These are phyloP conservation scores for Mrakia hoshinonis DNA, from an alignment of 768 basidiomycete species.

Conservation along the genomic window DNA sequence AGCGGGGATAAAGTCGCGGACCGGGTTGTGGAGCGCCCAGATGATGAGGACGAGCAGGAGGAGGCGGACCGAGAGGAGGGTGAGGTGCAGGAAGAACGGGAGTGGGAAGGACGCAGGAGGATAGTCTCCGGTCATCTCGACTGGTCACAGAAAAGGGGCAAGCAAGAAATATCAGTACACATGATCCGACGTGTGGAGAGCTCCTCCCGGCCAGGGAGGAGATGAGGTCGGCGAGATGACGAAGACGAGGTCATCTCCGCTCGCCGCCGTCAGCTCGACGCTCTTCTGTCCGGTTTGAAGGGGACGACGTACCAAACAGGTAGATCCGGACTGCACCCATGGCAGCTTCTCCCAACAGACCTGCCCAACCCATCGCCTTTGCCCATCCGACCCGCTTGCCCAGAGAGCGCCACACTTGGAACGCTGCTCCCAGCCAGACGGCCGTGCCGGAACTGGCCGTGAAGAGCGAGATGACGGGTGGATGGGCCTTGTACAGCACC, in stretches of 20 bases:
- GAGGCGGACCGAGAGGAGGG: slow-evolving; percentile 17
- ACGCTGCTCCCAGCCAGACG: neutral
- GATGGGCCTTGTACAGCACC: slow-evolving; percentile 12
- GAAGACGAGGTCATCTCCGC: slow-evolving; percentile 4
- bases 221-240: neutral
- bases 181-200: neutral
- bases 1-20: slow-evolving; percentile 14
- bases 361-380: slow-evolving; percentile 18
- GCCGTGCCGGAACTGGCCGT: neutral
- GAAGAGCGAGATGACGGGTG: slow-evolving; percentile 11
- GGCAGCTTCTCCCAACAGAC: slow-evolving; percentile 12
- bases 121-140: slow-evolving; percentile 5
- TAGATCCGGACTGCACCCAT: slow-evolving; percentile 9
- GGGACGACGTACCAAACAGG: slow-evolving; percentile 16
- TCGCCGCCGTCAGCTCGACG: neutral
- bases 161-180: neutral
- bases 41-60: slow-evolving; percentile 21
- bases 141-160: neutral
- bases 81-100: slow-evolving; percentile 21
- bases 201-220: neutral
- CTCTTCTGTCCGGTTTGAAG: neutral
- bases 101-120: slow-evolving; percentile 25
- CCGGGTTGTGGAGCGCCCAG: slow-evolving; percentile 20
- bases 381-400: slow-evolving; percentile 11
- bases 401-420: neutral